Evolutionary conservation across 2,329 filamentous ascomycete genomes (phyloP).

Genomic region (Sporothrix luriei): DNA sequence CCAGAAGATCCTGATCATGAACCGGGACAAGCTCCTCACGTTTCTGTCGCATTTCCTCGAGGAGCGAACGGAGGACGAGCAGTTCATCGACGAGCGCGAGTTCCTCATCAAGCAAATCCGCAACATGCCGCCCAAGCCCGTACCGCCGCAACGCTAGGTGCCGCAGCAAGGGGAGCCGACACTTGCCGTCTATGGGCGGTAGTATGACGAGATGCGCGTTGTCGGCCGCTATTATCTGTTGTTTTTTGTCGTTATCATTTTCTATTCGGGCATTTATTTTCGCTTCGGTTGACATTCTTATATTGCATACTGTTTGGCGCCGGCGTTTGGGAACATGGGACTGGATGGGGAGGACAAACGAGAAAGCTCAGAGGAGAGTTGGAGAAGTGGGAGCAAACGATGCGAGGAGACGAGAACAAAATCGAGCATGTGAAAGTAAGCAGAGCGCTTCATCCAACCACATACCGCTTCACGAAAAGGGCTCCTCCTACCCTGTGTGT

Average conservation of each 20-base stretch:
- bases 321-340: conserved; percentile 28
- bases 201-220: background rate
- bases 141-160: conserved; percentile 49
- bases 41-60: conserved; percentile 92
- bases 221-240: background rate
- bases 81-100: conserved; percentile 97
- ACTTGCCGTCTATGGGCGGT: background rate
- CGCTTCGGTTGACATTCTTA: conserved; percentile 18
- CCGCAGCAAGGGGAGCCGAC: conserved; percentile 16
- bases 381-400: background rate
- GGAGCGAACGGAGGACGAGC: conserved; percentile 93
- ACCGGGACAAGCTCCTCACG: conserved; percentile 83
- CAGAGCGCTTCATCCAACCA: background rate
- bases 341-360: background rate
- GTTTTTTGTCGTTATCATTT: background rate
- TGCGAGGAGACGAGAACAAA: background rate
- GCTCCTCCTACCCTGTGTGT: background rate
- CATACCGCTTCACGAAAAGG: background rate
- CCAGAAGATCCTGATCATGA: conserved; percentile 94
- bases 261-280: conserved; percentile 9
- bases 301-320: conserved; percentile 32
- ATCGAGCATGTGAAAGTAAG: background rate
- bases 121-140: conserved; percentile 63
- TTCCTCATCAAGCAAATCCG: conserved; percentile 94
- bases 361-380: background rate